Conservation (phyloP, 768 basidiomycete genomes). For the Mrakia hoshinonis region DNA sequence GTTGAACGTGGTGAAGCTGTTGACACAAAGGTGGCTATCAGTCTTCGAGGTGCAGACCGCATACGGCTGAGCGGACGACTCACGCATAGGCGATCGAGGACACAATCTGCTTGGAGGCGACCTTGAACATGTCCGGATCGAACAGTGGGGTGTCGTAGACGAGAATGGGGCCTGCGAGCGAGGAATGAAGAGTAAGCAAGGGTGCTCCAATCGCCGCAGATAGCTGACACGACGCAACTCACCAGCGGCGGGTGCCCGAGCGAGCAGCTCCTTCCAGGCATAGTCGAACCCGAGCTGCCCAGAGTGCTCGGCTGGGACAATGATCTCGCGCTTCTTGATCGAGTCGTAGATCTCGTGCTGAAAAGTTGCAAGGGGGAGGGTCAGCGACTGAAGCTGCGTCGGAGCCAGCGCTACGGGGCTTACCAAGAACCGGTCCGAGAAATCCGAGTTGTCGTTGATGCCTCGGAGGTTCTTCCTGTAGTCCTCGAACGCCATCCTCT, state of each 20-base stretch:
- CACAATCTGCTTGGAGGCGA: slow-evolving; percentile 85
- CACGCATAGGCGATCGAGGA: slow-evolving; percentile 83
- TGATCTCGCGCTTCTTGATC: slow-evolving; percentile 85
- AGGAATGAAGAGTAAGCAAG: background rate
- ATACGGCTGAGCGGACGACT: background rate
- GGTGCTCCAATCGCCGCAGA: background rate
- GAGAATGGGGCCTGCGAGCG: slow-evolving; percentile 54
- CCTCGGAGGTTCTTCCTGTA: slow-evolving; percentile 86
- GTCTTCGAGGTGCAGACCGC: background rate
- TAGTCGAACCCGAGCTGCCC: slow-evolving; percentile 96
- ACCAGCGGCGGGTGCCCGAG: slow-evolving; percentile 74
- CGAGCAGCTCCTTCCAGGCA: slow-evolving; percentile 92
- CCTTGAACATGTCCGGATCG: slow-evolving; percentile 86
- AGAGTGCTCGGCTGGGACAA: slow-evolving; percentile 95
- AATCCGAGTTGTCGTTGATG: slow-evolving; percentile 76
- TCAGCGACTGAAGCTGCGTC: background rate
- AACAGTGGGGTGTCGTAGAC: slow-evolving; percentile 70
- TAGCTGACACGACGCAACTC: slow-evolving; percentile 31
- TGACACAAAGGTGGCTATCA: background rate
- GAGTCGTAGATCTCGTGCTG: slow-evolving; percentile 88
- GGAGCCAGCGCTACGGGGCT: slow-evolving; percentile 31
- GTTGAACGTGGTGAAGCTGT: slow-evolving; percentile 74
- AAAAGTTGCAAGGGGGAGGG: background rate
- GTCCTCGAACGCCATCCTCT: slow-evolving; percentile 94
- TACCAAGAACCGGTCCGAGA: slow-evolving; percentile 77